Conservation (phyloP, 192 early-diverging fungal genomes). For the Coemansia sp. region DNA sequence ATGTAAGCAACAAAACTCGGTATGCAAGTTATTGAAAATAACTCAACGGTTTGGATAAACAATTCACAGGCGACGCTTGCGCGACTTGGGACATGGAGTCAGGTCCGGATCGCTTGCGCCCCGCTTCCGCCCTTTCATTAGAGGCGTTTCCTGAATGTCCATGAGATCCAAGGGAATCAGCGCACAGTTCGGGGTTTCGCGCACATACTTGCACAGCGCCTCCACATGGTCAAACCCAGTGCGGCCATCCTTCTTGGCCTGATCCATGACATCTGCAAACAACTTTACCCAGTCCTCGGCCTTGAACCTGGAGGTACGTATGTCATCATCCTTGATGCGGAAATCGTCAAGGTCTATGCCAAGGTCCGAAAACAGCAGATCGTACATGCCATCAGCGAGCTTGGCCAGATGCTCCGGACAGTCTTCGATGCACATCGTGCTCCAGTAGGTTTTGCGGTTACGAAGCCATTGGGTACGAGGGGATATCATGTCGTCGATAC, state of each 20-base stretch:
- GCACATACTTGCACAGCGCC: background rate
- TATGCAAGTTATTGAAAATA: too few species aligned
- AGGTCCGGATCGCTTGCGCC: too few species aligned
- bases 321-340: background rate
- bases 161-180: too few species aligned
- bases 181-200: background rate
- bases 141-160: too few species aligned
- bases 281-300: background rate
- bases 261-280: background rate
- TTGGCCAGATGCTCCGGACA: background rate
- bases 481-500: too few species aligned
- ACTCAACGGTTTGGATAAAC: too few species aligned
- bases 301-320: background rate
- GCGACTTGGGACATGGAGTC: too few species aligned
- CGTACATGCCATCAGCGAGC: slow-evolving; percentile 7
- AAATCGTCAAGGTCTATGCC: background rate
- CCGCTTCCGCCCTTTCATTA: too few species aligned
- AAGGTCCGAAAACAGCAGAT: background rate
- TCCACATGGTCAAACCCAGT: background rate
- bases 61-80: too few species aligned
- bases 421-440: background rate
- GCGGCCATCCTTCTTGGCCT: background rate
- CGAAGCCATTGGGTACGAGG: background rate
- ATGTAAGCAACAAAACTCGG: too few species aligned
- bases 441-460: background rate